Percentiles rank a stretch among this genome's conserved stretches.
Conservation (phyloP, 2,329 filamentous ascomycete species). For the Aureobasidium sp. region DNA sequence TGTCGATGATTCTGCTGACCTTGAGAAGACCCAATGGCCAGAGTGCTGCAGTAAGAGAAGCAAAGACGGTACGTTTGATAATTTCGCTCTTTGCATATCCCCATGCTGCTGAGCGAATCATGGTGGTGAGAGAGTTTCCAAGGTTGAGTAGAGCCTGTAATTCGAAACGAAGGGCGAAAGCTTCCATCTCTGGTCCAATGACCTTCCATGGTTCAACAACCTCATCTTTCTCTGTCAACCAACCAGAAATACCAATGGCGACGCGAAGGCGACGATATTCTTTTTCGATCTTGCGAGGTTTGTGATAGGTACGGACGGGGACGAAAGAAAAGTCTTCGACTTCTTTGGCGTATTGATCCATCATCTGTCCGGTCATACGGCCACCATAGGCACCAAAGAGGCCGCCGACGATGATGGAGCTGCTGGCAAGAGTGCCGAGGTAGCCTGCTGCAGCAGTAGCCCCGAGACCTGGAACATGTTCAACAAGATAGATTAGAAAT, state of each 20-base stretch:
- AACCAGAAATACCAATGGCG: slow-evolving; percentile 77
- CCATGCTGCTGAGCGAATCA: slow-evolving; percentile 80
- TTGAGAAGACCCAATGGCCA: slow-evolving; percentile 45
- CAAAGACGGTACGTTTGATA: slow-evolving; percentile 53
- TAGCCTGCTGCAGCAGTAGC: slow-evolving; percentile 68
- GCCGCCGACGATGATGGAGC: slow-evolving; percentile 69
- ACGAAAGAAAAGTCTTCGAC: slow-evolving; percentile 85
- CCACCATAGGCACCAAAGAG: slow-evolving; percentile 89
- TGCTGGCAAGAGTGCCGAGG: slow-evolving; percentile 73
- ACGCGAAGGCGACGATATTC: slow-evolving; percentile 56
- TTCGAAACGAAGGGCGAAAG: slow-evolving; percentile 81
- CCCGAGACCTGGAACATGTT: slow-evolving; percentile 50
- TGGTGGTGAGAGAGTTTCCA: slow-evolving; percentile 67
- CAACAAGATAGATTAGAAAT: not conserved
- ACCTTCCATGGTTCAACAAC: slow-evolving; percentile 72
- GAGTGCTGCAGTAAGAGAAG: slow-evolving; percentile 39
- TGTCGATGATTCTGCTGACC: slow-evolving; percentile 36
- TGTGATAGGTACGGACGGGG: slow-evolving; percentile 57
- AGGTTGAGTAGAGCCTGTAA: slow-evolving; percentile 68
- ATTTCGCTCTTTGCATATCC: slow-evolving; percentile 66
- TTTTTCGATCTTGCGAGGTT: slow-evolving; percentile 44
- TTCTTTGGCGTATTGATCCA: slow-evolving; percentile 80
- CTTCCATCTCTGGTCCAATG: slow-evolving; percentile 65
- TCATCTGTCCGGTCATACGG: slow-evolving; percentile 74
- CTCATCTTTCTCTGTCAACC: slow-evolving; percentile 65